Conservation (phyloP, 345 rosid species). For the Sisymbrium altissimum region DNA sequence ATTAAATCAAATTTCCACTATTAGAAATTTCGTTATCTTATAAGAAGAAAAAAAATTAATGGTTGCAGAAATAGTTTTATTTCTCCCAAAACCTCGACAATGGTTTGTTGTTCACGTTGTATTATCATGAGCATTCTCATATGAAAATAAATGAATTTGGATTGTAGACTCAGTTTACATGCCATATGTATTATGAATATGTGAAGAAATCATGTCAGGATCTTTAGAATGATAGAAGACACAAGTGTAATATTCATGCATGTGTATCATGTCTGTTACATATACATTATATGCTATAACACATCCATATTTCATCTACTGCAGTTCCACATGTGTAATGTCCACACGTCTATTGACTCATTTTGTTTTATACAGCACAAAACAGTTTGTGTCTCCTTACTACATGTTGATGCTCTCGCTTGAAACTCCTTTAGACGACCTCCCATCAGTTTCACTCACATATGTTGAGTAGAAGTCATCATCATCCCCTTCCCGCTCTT, state of each 20-base stretch:
- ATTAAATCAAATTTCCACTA: too few species aligned
- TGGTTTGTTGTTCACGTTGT: not conserved
- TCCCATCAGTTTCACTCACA: constrained; percentile 53
- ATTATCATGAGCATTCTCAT: not conserved
- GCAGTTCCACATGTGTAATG: not conserved
- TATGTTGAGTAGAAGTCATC: constrained; percentile 50
- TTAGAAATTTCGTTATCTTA: too few species aligned
- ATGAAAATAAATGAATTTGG: not conserved
- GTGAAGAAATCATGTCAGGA: constrained; percentile 6
- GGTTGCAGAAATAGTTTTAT: too few species aligned
- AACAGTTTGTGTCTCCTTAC: not conserved
- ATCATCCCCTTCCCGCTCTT: constrained; percentile 43
- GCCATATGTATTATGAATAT: not conserved
- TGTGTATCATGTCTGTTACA: constrained; percentile 6
- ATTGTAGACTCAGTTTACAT: too few species aligned
- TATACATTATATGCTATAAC: not conserved
- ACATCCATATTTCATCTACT: not conserved
- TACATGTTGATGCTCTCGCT: constrained; percentile 23
- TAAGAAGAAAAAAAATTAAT: too few species aligned
- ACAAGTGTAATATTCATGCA: not conserved
- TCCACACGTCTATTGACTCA: not conserved
- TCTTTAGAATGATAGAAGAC: not conserved
- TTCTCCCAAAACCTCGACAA: not conserved
- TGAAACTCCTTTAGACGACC: constrained; percentile 30
- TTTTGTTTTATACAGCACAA: not conserved